Base-by-base conservation (phyloP, 371 early-diverging fungal genomes). In the Syncephalastrum racemosum region DNA sequence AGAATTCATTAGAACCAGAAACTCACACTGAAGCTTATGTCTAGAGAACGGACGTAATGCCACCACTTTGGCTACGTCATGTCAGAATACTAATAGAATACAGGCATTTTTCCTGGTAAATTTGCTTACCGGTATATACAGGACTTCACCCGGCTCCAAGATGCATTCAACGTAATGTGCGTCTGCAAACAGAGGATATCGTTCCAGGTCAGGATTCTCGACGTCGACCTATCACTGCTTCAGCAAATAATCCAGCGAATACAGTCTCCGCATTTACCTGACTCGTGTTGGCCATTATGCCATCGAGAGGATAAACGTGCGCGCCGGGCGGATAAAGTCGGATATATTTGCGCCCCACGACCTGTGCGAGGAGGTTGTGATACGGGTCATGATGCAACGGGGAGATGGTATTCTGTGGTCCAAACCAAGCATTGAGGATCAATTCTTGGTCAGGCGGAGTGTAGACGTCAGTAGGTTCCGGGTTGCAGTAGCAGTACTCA, bases 331-430 rank as follows among this genome's bases (percentile, higher is more conserved):
- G 58, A 54, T 89, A 91, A 3, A 95, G 64, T 20, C 86, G 72
- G 16, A 94, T 57, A 47, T 91, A 89, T 56, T 97, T 97, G 48
- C 67, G 60, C 0, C 97, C 97, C 7, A 91, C 91, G 6, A 93
- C 90, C 69, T 95, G 96, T 1, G 88, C 91, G 56, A 93, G 80
- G 43, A 96, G 58, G 63, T 97, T 97, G 60, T 92, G 83, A 52
- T 86, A 82, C 1, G 87, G 88, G 62, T 97, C 97, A 31, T 83
- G 86, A 60, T 97, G 97, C 51, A 93, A 68, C 1, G 97, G 96
- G 4, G 95, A 91, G 0, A 92, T 77, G 0, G 97, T 95, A 0
- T 86, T 87, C 18, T 61, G 54, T 0, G 96, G 96, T 0, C 97
- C 97, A 62, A 97, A 81, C 97, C 97, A 97, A 1, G 87, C 89